Evolutionary conservation across 208 protist genomes (phyloP), one percentile per base, ranked within the genome.

Genomic region (Wallacemonas rigidus): DNA sequence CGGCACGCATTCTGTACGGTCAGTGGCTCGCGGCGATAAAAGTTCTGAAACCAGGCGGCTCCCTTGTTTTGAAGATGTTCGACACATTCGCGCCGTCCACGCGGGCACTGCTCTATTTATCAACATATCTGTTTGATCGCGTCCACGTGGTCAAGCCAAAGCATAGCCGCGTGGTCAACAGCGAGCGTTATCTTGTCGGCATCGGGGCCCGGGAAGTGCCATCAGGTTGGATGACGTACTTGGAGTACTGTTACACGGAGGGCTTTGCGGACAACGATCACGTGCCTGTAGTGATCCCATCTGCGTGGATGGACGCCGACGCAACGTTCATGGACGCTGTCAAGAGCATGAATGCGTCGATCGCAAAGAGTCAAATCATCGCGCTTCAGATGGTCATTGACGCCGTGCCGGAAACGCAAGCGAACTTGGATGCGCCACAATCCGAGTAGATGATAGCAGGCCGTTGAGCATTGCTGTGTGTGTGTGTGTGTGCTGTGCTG

Each of bases 91-190:
- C 90, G 3, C 87, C 91, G 3, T 71, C 93, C n/a, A 84, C 86
- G n/a, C 71, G 88, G 3, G 71, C 85, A 5, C 58, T 97, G 35
- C 71, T 98, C 45, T 98, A 86, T 72, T 72, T 96, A 1, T 88
- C 92, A 47, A 94, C 89, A 5, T 90, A 89, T 71, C 57, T 96
- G 35, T 98, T 94, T 70, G 75, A 92, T 9, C 75, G 78, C 9
- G 91, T 98, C 11, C 87, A 91, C 73, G 71, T 98, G 15, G 89
- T 94, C 38, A 98, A 98, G 77, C 94, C 94, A n/a, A 82, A 85
- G 43, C 87, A 95, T 76, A 96, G 90, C 58, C 85, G 94, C 35
- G 87, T 95, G 35, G 91, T 97, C 57, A 97, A 97, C 76, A 96
- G 91, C 65, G 93, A 97, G 76, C 85, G 91, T 15, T 97, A 96